Percentiles rank a stretch among this genome's conserved stretches.
Conservation (phyloP, 768 basidiomycete species). For the Artomyces pyxidatus region DNA sequence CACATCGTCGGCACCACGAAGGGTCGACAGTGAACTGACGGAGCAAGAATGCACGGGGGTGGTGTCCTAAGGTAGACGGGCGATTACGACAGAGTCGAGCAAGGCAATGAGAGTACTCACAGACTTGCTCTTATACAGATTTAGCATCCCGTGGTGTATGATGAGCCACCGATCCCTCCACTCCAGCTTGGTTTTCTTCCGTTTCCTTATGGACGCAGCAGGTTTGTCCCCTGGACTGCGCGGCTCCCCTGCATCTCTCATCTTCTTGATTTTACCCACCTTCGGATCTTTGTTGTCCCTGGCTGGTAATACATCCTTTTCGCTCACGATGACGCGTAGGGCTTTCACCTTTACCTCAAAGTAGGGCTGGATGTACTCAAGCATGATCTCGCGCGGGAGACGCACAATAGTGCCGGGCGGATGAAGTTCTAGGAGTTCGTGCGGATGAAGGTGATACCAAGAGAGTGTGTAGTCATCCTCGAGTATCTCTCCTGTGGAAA, state of each 20-base stretch:
- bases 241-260: slow-evolving; percentile 11
- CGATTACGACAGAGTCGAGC: background rate
- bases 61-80: slow-evolving; percentile 3
- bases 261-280: background rate
- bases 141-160: slow-evolving; percentile 49
- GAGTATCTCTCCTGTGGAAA: slow-evolving; percentile 61
- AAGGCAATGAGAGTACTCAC: slow-evolving; percentile 28
- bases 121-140: slow-evolving; percentile 42
- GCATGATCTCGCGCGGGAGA: slow-evolving; percentile 33
- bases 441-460: slow-evolving; percentile 52
- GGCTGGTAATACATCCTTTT: slow-evolving; percentile 11
- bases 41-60: slow-evolving; percentile 13
- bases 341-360: slow-evolving; percentile 48
- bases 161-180: slow-evolving; percentile 61
- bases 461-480: slow-evolving; percentile 53
- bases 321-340: slow-evolving; percentile 36
- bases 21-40: slow-evolving; percentile 7
- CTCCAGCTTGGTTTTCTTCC: slow-evolving; percentile 35
- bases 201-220: slow-evolving; percentile 13
- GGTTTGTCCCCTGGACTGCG: background rate
- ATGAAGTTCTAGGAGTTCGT: slow-evolving; percentile 70
- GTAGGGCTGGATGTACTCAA: slow-evolving; percentile 48
- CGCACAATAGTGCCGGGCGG: slow-evolving; percentile 28
- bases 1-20: slow-evolving; percentile 13
- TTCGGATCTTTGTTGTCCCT: background rate